Base-by-base conservation (phyloP, 768 basidiomycete species). In the Panus rudis region DNA sequence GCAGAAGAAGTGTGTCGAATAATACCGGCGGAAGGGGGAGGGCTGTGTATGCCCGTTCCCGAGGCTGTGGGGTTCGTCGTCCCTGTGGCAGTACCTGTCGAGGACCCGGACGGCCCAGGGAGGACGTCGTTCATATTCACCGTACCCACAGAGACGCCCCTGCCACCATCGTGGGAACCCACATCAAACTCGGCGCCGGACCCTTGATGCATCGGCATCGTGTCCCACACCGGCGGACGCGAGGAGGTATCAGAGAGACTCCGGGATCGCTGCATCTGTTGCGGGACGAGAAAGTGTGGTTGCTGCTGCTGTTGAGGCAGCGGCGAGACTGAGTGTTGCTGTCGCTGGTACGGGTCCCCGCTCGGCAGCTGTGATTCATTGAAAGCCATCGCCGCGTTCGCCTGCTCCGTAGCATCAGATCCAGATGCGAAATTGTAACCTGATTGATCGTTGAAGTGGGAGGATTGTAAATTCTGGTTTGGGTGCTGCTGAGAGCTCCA, bases 201-300 rank as follows among this genome's bases (percentile, higher is more conserved):
- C n/a, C 64, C 63, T 51, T 61, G 65, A 7, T 59, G 59, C 62
- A 65, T 64, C 54, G 65, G 50, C 14, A 63, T 44, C 38, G 61
- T 44, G 42, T 73, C 69, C 79, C 79, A 79, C 34, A 72, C 56
- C 1, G 72, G 74, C 13, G 73, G 72, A 43, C 79, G 75, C 3
- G 74, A 64, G 33, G 75, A 66, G 0, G 76, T 72, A 35, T 83
- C 81, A 2, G 78, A 78, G 52, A 80, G 75, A 60, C 77, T 79
- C 41, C 81, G 68, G 19, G 65, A 62, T 26, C 79, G 70, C 26
- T 50, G 48, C 8, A 62, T 60, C n/a, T 52, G 57, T 42, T 62
- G 59, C 14, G 63, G 58, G 52, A 58, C 57, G 37, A 66, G 61
- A 46, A 60, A 66, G 23, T 46, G 42, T 23, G 23, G 14, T 41